Percentiles rank a stretch among this genome's conserved stretches.
Evolutionary conservation across 2,329 filamentous ascomycete genomes (phyloP).

Genomic region (Nemania sp.): DNA sequence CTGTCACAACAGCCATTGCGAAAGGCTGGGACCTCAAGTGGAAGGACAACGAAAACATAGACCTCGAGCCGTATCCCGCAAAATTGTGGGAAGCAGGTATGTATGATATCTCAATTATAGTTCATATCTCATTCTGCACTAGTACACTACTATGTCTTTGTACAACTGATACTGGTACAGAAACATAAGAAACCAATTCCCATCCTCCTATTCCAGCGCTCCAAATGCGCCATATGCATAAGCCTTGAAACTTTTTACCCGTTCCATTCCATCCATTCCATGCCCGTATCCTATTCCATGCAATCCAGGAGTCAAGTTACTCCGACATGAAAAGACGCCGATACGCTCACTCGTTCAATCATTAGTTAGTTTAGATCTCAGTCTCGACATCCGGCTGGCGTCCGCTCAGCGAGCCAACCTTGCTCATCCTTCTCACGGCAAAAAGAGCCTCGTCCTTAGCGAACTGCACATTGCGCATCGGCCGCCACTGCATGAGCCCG

Average conservation of each 20-base stretch:
- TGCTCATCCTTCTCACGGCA: conserved; percentile 74
- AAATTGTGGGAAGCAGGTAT: too few species aligned
- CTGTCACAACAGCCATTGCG: too few species aligned
- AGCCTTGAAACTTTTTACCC: background rate
- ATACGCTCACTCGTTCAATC: too few species aligned
- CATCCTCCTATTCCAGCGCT: background rate
- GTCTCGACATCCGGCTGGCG: conserved; percentile 89
- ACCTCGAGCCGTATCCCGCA: too few species aligned
- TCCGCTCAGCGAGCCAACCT: conserved; percentile 76
- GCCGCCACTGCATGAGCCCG: conserved; percentile 94
- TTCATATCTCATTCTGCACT: conserved; percentile 28
- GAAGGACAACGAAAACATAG: too few species aligned
- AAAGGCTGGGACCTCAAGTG: too few species aligned
- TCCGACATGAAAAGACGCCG: too few species aligned
- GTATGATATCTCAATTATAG: too few species aligned
- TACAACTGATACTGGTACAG: background rate
- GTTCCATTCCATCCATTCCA: too few species aligned
- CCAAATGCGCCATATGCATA: conserved; percentile 10
- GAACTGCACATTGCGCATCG: conserved; percentile 82
- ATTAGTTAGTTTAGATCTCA: conserved; percentile 55
- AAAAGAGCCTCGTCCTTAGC: conserved; percentile 85
- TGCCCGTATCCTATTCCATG: too few species aligned
- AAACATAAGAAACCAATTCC: conserved; percentile 3
- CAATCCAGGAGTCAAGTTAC: background rate
- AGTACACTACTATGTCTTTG: too few species aligned